Base-by-base conservation (phyloP, 2,329 filamentous ascomycete genomes). In the Aspergillus arachidicola region DNA sequence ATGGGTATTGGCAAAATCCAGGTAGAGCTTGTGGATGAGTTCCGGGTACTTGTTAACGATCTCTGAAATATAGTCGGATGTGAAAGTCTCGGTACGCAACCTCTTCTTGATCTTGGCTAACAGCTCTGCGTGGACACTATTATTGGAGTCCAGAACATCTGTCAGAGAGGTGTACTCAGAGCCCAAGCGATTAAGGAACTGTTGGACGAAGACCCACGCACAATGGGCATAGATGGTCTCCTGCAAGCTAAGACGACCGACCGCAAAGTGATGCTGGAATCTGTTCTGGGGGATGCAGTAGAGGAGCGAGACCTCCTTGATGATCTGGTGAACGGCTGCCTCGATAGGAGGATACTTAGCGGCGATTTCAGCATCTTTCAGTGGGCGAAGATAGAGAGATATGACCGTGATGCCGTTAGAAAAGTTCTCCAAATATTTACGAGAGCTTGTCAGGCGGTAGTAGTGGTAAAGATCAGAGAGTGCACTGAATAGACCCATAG, bases 251-350 rank as follows among this genome's bases (percentile, higher is more conserved):
- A 99, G 84, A 71, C 90, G 87, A 57, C 94, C 94, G 19, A 87
- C 89, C 57, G 92, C 91, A 78, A 99, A 99, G 71, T 97, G 87
- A 63, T 85, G 83, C 80, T 97, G 94, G 78, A 99, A 93, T 80
- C 94, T 95, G 85, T 97, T 99, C 79, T 96, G 94, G 16, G 95
- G 95, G 69, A 99, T 91, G 78, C 95, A 99, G 87, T 98, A 99
- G 21, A 99, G 85, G 63, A 99, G 86, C 1, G 95, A 98, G 57
- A 97, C 90, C 79, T 99, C 95, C 85, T 98, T 98, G 83, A 95
- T 96, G 82, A 99, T 97, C 81, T 99, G 95, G 80, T 97, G 92
- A 69, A 99, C 97, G 3, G 94, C 95, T 70, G 94, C 91, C 73
- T 97, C 93, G 69, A 98, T 93, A 0, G 93, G 90, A 45, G 94